Base-by-base conservation (phyloP, 2,329 filamentous ascomycete genomes). In the Phaeosphaeriaceae sp. region DNA sequence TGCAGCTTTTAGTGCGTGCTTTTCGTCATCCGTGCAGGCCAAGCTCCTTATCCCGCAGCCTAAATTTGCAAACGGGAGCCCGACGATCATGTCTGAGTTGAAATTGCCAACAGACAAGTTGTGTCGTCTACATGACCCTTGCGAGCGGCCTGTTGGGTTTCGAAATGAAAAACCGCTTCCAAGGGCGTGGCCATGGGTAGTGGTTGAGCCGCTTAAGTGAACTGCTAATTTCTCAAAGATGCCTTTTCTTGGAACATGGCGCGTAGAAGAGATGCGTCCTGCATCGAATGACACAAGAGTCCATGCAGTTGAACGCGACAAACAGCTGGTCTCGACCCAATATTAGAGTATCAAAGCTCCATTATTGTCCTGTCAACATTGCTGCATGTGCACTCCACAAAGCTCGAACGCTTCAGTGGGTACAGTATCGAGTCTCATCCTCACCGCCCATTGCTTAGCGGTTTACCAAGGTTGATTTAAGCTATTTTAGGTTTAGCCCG, bases 11-110 rank as follows among this genome's bases (percentile, higher is more conserved):
- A 45, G 26, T 34, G 34, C 35, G 42, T 45, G 34, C 60, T 64
- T 58, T 57, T 54, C 58, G 60, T 68, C 63, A 70, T 69, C 67
- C 66, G 65, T 70, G 65, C 69, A 60, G 54, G 56, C 61, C 61
- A 66, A 65, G 64, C 52, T 60, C 51, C 50, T 63, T 61, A 62
- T 68, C 66, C 69, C 64, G 63, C 48, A 64, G 69, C 55, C 63
- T 66, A 67, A 67, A 68, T 48, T 56, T 59, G 62, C 53, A 54
- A 60, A 57, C 66, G 67, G 67, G 64, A 70, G 61, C 46, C 54
- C 48, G 67, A 52, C 61, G 63, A 70, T 69, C 66, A 61, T 56
- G 53, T 62, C 58, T 55, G 54, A 60, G 61, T 44, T 54, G 54
- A 68, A 59, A 63, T 60, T 59, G 48, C 50, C 53, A 42, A 53